These are phyloP conservation scores for Backusella mclennaniae DNA, from an alignment of 192 early-diverging fungal genomes.

Conservation along the genomic window DNA sequence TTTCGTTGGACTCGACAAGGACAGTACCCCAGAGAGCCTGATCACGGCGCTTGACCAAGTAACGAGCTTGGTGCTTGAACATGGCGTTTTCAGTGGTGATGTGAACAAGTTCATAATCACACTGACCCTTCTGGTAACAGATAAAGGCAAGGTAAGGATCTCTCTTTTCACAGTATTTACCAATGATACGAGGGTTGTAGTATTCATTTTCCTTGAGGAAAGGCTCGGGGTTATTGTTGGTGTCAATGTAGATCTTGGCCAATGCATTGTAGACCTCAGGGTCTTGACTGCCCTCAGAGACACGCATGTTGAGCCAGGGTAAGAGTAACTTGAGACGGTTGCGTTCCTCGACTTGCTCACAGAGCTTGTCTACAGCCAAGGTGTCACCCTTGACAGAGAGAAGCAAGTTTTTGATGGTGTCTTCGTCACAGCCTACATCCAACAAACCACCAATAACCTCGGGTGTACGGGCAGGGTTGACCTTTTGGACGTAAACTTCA, in stretches of 20 bases:
- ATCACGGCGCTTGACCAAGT: conserved; percentile 89
- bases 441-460: conserved; percentile 95
- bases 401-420: conserved; percentile 87
- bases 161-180: conserved; percentile 98
- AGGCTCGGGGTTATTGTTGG: conserved; percentile 96
- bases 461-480: conserved; percentile 92
- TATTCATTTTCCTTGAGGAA: conserved; percentile 89
- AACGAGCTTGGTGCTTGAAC: conserved; percentile 99
- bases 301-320: conserved; percentile 91
- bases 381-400: conserved; percentile 75
- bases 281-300: conserved; percentile 87
- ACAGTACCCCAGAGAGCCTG: conserved; percentile 83
- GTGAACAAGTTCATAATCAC: conserved; percentile 92
- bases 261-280: conserved; percentile 94
- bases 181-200: conserved; percentile 90
- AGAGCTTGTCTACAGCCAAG: conserved; percentile 83
- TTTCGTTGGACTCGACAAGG: conserved; percentile 72
- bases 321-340: conserved; percentile 95
- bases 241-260: conserved; percentile 99
- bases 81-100: conserved; percentile 97
- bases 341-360: conserved; percentile 91
- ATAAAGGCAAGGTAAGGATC: conserved; percentile 96
- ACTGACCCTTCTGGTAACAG: conserved; percentile 92
- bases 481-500: conserved; percentile 99
- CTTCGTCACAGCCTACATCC: conserved; percentile 98